Base-by-base conservation (phyloP, 129 eudicot genomes). In the Centaurea solstitialis region DNA sequence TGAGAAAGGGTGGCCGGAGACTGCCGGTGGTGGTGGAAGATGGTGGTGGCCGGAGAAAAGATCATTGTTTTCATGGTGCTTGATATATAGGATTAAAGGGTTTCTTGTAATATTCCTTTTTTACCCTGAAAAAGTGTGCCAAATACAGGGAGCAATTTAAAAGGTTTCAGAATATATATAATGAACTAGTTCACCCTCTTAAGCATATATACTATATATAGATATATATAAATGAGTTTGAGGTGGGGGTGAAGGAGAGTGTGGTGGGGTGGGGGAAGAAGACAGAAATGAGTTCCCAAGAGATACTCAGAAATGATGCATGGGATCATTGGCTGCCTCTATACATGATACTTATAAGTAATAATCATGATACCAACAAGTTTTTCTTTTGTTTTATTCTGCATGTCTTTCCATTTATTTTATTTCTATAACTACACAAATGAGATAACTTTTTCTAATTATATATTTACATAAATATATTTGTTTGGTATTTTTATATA, bases 281-380 rank as follows among this genome's bases (percentile, higher is more conserved):
- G 91, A 88, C 94, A 92, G 84, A 92, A 84, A 84, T 26, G 77
- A 75, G 59, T 88, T 87, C 85, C 86, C 79, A 81, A 83, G 90
- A 86, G 88, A 86, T 88, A 76, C 93, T 87, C 76, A 72, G 79
- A 70, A 81, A 79, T 70, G 72, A 73, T 75, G 85, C 88, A 86
- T 87, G 91, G 94, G 75, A 89, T 92, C 94, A 86, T 82, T 87
- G 76, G 70, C 38, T 50, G 35, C 47, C 69, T 66, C 43, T n/a
- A 80, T 62, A 40, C 57, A 85, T 80, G 35, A 57, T 57, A 57
- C 65, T 57, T 57, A 40, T 66, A 4, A 35, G 74, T 70, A 33
- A 70, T n/a, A 70, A 70, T 70, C 74, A 33, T 33, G 74, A 33
- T 35, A 45, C 74, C 26, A 70, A 33, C 23, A 70, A 35, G 5